These are phyloP conservation scores for Daldinia sp. DNA, from an alignment of 2,329 filamentous ascomycete species.

Conservation along the genomic window DNA sequence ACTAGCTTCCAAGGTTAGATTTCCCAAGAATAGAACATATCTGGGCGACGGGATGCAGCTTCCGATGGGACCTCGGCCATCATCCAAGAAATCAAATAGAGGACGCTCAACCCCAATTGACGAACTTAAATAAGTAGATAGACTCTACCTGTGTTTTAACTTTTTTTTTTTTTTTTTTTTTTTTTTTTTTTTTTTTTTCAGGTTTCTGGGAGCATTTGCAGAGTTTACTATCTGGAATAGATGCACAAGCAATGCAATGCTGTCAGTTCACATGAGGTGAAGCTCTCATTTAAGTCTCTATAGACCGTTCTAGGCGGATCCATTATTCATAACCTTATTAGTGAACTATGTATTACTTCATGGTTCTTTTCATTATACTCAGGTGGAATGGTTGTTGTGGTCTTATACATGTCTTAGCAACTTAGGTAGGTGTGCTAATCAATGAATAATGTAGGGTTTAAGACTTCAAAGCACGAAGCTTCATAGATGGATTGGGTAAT, in stretches of 20 bases:
- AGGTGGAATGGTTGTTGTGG: not conserved
- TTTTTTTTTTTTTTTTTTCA: not conserved
- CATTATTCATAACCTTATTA: not conserved
- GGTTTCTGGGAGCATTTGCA: not conserved
- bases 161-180: not conserved
- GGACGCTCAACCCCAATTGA: not conserved
- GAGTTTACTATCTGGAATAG: not conserved
- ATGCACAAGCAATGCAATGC: conserved; percentile 1
- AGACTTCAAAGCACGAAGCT: not conserved
- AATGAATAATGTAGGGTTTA: not conserved
- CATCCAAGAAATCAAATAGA: conserved; percentile 1
- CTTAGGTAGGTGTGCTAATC: not conserved
- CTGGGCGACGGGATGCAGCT: conserved; percentile 2
- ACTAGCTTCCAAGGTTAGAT: not conserved
- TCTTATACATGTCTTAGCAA: not conserved
- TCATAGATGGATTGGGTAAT: not conserved
- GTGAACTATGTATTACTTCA: not conserved
- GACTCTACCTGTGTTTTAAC: not conserved
- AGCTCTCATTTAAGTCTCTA: conserved; percentile 4
- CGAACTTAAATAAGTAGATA: not conserved
- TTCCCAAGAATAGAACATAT: not conserved
- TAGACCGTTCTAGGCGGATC: conserved; percentile 4
- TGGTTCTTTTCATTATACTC: not conserved
- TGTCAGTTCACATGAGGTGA: not conserved
- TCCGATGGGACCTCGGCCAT: conserved; percentile 18